Conservation (phyloP, 129 eudicot genomes). For the Lactuca sativa region DNA sequence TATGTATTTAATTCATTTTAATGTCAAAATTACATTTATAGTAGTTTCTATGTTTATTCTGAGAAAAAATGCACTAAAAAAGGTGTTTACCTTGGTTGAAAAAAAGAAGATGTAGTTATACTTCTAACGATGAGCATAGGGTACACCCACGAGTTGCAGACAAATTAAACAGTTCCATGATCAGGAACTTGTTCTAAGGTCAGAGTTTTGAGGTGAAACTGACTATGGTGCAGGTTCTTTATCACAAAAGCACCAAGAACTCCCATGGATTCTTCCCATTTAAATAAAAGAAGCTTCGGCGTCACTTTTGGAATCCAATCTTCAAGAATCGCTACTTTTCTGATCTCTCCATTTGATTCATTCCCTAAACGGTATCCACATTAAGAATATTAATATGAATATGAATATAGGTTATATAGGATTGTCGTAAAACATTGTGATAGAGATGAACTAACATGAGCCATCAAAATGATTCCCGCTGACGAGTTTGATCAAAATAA, state of each 20-base stretch:
- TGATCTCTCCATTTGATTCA: constrained; percentile 46
- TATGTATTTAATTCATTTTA: no score
- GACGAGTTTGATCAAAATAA: no score
- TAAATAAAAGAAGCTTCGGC: constrained; percentile 16
- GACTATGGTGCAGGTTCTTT: constrained; percentile 59
- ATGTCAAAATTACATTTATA: no score
- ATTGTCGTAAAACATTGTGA: no score
- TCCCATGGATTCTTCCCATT: constrained; percentile 69
- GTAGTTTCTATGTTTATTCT: no score
- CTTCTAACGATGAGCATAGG: constrained; percentile 54
- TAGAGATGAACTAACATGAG: no score
- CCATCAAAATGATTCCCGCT: no score
- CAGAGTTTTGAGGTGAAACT: constrained; percentile 66
- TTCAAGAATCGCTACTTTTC: constrained; percentile 57
- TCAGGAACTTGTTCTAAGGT: constrained; percentile 63
- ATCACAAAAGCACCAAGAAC: constrained; percentile 67
- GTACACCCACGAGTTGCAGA: constrained; percentile 89
- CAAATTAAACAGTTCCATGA: constrained; percentile 55
- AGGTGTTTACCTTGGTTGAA: constrained; percentile 60
- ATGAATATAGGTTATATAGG: neutral
- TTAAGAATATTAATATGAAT: neutral
- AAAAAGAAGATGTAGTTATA: constrained; percentile 70
- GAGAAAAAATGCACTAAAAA: no score
- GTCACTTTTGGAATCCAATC: constrained; percentile 43
- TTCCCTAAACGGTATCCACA: constrained; percentile 20